Base-by-base conservation (phyloP, 768 basidiomycete genomes). In the Tubosaeta brunneosetosa region DNA sequence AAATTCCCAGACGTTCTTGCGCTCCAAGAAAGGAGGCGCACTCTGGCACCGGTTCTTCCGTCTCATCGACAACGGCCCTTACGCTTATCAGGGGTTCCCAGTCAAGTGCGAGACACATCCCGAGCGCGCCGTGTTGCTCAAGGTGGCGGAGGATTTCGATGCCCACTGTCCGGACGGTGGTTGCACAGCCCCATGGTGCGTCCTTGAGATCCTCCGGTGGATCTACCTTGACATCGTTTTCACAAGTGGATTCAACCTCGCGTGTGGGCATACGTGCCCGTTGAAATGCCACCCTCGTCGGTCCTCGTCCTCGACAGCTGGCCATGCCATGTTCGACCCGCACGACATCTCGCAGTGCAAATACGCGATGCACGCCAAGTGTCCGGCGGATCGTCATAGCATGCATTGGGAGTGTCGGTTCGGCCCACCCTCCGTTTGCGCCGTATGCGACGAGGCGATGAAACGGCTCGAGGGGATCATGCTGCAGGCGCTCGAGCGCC, bases 161-260 rank as follows among this genome's bases (percentile, higher is more conserved):
- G 50, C 50, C 4, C 57, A 73, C 27, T 78, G 74, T 60, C 85
- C 83, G 0, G 82, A 83, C 37, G 86, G 86, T 6, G 85, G 86
- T 2, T 87, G 85, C 52, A 65, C 55, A 7, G 71, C 75, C 49
- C 73, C 75, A 34, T 88, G 85, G 86, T 86, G 66, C 43, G 74
- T 63, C 34, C 34, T 14, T 36, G 14, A 36, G 7, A 7, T 14
- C 14, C 34, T 16, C 13, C 14, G 13, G 3, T 42, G 5, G 12
- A 1, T 22, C 22, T 10, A 3, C 22, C 12, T 14, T 40, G n/a
- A 19, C 6, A 6, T 14, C 40, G 11, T 6, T 25, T 11, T 66
- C 32, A 19, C 1, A 34, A 57, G 61, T 3, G 58, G 61, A 6
- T 51, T 50, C 17, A 34, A 4, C 3, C 53, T 61, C 6, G 14